A percentile compares a stretch with the other conserved stretches of the same genome.
phyloP scores from a whole-genome alignment of 1,139 yeast species.

The Meyerozyma athensensis region DNA sequence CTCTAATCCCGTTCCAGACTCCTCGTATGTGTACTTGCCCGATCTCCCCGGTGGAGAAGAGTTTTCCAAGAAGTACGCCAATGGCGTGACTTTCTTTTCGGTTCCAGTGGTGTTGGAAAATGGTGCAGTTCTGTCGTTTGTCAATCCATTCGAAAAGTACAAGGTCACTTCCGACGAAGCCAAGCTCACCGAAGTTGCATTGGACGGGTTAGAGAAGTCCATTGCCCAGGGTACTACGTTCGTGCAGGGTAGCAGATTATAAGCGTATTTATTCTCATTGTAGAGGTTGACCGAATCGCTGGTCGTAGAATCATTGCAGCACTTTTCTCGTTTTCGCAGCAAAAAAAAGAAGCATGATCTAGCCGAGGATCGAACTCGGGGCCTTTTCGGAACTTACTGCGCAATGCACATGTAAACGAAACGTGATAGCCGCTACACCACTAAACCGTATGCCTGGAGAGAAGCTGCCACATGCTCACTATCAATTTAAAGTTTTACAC shows the following conservation, averaged over 20 bases:
- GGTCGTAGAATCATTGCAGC: background rate
- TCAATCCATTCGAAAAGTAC: slow-evolving; percentile 38
- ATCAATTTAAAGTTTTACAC: too few relatives aligned
- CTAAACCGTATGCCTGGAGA: slow-evolving; percentile 13
- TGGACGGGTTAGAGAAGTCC: slow-evolving; percentile 50
- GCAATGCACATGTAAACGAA: slow-evolving; percentile 17
- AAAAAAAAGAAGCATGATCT: slow-evolving; percentile 13
- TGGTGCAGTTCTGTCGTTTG: slow-evolving; percentile 45
- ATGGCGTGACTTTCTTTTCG: slow-evolving; percentile 51
- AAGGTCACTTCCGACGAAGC: slow-evolving; percentile 38
- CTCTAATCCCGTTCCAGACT: slow-evolving; percentile 36
- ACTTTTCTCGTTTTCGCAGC: background rate
- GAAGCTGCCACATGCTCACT: background rate
- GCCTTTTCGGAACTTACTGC: slow-evolving; percentile 20
- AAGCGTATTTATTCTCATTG: slow-evolving; percentile 6
- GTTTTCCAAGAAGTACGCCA: slow-evolving; percentile 33
- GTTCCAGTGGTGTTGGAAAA: slow-evolving; percentile 54
- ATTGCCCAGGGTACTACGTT: slow-evolving; percentile 59
- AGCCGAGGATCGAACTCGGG: slow-evolving; percentile 22
- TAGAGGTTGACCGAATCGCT: too few relatives aligned
- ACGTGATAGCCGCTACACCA: slow-evolving; percentile 23
- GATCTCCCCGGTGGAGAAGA: slow-evolving; percentile 49
- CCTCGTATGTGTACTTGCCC: slow-evolving; percentile 58
- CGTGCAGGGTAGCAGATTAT: slow-evolving; percentile 47
- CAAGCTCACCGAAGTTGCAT: slow-evolving; percentile 46